phyloP scores from a whole-genome alignment of 306 rosid genomes.

The Lathyrus aphaca region DNA sequence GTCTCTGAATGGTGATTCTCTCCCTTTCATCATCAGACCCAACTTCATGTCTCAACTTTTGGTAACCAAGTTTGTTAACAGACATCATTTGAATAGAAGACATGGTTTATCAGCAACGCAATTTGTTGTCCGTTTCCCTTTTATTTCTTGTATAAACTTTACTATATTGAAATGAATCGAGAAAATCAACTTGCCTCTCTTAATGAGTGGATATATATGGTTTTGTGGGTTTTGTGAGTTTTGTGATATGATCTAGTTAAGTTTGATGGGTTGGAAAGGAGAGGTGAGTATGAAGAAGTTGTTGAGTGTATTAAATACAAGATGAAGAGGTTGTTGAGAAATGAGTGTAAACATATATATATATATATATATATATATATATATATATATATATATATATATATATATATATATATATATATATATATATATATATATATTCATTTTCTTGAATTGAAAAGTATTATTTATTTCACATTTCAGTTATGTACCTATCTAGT shows the following conservation, averaged over 20 bases:
- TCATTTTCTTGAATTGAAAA: conserved; percentile 1
- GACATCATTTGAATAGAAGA: conserved; percentile 40
- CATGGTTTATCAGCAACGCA: conserved; percentile 21
- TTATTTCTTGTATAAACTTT: too few species aligned
- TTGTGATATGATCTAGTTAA: not conserved
- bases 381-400: too few species aligned
- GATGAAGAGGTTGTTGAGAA: conserved; percentile 20
- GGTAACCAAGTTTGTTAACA: conserved; percentile 52
- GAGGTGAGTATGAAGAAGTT: conserved; percentile 27
- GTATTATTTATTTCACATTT: not conserved
- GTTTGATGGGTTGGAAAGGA: not conserved
- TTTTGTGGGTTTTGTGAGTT: not conserved
- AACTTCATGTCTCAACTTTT: conserved; percentile 45
- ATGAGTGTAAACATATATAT: too few species aligned
- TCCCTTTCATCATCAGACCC: conserved; percentile 36
- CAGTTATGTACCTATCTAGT: not conserved
- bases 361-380: too few species aligned
- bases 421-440: too few species aligned
- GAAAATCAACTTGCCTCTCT: not conserved
- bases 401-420: too few species aligned
- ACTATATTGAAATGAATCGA: too few species aligned
- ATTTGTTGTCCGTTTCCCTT: too few species aligned
- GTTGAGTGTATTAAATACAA: conserved; percentile 50
- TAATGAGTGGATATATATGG: not conserved
- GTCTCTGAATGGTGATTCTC: conserved; percentile 33